Base-by-base conservation (phyloP, 768 basidiomycete species). In the Tricholoma furcatifolium region DNA sequence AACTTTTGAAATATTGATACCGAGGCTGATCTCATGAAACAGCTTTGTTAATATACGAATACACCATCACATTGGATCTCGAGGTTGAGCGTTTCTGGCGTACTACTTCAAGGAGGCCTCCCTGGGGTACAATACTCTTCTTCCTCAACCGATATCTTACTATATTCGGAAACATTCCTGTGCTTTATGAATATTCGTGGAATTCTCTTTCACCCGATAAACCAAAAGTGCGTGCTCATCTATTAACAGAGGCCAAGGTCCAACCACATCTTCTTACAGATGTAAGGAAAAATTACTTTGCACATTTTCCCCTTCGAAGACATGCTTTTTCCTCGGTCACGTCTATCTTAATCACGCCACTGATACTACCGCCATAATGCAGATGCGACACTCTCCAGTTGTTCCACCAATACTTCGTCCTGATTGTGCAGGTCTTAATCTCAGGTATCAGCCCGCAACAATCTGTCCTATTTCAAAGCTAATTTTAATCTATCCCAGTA, bases 41-140 rank as follows among this genome's bases (percentile, higher is more conserved):
- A 67, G 65, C 61, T 5, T 43, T 65, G 4, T 54, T 68, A 2
- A 56, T 64, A 24, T 74, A 77, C 43, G 77, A 78, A 60, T 76
- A 73, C 46, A n/a, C 66, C 20, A 61, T 78, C 36, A 79, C 76
- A 2, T 54, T 77, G 8, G 23, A 58, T 0, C 44, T 40, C 21
- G 77, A 79, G 51, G 53, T 74, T 9, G 61, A 65, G 47, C 60
- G 67, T 27, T 74, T 70, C 59, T 78, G 78, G 77, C 8, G 23
- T 1, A 51, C 21, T 14, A 41, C 59, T 51, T 35, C 48, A 20
- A 27, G 36, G 20, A 15, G 54, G n/a, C 27, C 59, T 4, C 63
- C 62, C 30, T 63, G 64, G 63, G 60, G 60, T 0, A 54, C 56
- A 14, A 40, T 58, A 3, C 55, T 73, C 15, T 74, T 75, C 61